Conservation (phyloP, 2,329 filamentous ascomycete species). For the Exophiala viscosa region DNA sequence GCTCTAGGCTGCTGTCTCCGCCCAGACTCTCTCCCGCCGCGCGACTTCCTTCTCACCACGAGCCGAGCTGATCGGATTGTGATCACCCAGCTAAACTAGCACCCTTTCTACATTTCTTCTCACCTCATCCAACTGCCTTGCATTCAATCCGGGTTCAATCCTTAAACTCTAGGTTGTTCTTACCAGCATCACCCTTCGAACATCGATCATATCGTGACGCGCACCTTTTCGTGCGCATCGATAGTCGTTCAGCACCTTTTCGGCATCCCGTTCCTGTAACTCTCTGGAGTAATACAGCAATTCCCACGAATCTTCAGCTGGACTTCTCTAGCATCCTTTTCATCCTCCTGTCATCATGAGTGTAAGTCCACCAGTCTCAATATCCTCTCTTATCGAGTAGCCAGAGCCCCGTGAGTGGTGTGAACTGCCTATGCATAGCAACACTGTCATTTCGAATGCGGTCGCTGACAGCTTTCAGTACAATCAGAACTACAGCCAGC, state of each 20-base stretch:
- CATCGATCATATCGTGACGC: neutral
- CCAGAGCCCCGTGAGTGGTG: slow-evolving; percentile 5
- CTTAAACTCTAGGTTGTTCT: neutral
- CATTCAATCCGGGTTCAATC: neutral
- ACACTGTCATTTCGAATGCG: neutral
- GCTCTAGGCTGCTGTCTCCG: neutral
- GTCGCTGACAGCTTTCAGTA: slow-evolving; percentile 13
- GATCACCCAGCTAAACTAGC: neutral
- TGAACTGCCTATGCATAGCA: neutral
- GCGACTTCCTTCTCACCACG: slow-evolving; percentile 1
- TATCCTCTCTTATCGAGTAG: neutral
- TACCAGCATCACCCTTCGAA: neutral
- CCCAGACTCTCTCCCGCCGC: neutral
- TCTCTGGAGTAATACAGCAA: neutral
- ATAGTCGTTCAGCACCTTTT: neutral
- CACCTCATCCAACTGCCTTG: neutral
- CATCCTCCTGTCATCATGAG: slow-evolving; percentile 20
- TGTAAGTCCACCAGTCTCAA: slow-evolving; percentile 12
- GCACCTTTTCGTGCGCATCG: neutral
- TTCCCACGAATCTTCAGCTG: neutral
- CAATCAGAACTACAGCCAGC: slow-evolving; percentile 14
- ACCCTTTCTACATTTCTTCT: neutral
- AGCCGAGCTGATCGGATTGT: slow-evolving; percentile 1
- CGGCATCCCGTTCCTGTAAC: slow-evolving; percentile 1
- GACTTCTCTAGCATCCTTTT: slow-evolving; percentile 1